A percentile compares a stretch with the other conserved stretches of the same genome.
Evolutionary conservation across 257 asterid genomes (phyloP).

Genomic region (Fraxinus anomala): DNA sequence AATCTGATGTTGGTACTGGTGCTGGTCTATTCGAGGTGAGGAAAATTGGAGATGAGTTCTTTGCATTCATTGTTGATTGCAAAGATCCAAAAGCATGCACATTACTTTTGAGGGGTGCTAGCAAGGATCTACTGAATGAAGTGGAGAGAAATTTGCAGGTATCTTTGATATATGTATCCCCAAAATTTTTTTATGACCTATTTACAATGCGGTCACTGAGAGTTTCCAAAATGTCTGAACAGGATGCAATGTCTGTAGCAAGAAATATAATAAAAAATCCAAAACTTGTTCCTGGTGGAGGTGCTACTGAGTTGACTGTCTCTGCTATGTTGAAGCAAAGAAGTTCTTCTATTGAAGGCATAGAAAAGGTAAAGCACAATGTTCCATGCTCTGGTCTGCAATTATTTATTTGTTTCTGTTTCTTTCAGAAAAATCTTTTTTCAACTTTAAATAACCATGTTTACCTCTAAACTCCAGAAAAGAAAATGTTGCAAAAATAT

Average conservation of each 20-base stretch:
- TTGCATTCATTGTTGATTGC: conserved; percentile 85
- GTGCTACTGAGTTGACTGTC: conserved; percentile 94
- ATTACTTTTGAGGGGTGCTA: conserved; percentile 87
- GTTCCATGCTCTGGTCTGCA: background rate
- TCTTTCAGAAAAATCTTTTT: background rate
- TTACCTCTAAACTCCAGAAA: background rate
- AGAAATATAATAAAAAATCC: conserved; percentile 91
- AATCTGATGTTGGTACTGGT: conserved; percentile 94
- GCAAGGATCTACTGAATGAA: conserved; percentile 95
- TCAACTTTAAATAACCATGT: background rate
- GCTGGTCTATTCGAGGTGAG: conserved; percentile 95
- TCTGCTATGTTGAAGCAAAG: conserved; percentile 85
- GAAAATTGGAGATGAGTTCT: conserved; percentile 94
- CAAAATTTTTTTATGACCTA: no score
- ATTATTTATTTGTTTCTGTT: background rate
- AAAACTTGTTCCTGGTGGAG: conserved; percentile 98
- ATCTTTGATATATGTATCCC: conserved; percentile 15
- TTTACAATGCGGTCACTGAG: background rate
- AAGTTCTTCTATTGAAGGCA: conserved; percentile 86
- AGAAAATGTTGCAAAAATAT: background rate
- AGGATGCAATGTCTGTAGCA: conserved; percentile 99
- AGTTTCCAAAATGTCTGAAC: conserved; percentile 25
- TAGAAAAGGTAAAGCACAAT: conserved; percentile 67
- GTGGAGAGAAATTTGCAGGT: conserved; percentile 98
- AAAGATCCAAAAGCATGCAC: conserved; percentile 94